Conservation (phyloP, 768 basidiomycete species). For the Russula lepida region DNA sequence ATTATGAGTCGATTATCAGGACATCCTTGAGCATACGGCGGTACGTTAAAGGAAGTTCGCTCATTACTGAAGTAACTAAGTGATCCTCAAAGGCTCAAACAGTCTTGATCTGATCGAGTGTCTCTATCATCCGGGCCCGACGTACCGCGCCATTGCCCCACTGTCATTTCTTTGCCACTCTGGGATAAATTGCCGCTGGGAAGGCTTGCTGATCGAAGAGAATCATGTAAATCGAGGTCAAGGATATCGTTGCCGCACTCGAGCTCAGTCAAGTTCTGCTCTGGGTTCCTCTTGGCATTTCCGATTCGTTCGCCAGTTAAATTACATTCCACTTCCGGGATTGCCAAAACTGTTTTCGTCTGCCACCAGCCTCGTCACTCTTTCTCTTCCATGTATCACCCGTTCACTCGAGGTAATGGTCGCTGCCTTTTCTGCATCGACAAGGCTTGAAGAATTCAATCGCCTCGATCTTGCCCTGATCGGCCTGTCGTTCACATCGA, state of each 20-base stretch:
- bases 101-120: background rate
- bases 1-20: no score
- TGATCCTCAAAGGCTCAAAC: background rate
- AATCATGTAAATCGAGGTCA: background rate
- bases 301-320: background rate
- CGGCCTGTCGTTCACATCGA: background rate
- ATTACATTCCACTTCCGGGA: background rate
- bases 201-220: background rate
- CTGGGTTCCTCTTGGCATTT: background rate
- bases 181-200: background rate
- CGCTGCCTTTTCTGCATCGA: background rate
- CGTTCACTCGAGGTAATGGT: background rate
- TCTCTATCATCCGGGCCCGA: background rate
- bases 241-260: background rate
- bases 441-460: background rate
- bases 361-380: background rate
- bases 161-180: background rate
- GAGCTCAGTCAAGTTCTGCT: background rate
- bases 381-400: background rate
- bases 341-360: background rate
- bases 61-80: background rate
- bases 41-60: background rate
- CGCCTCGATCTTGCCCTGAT: background rate
- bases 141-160: background rate
- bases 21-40: background rate